Base-by-base conservation (phyloP, 2,329 filamentous ascomycete species). In the Sarocladiaceae sp. region DNA sequence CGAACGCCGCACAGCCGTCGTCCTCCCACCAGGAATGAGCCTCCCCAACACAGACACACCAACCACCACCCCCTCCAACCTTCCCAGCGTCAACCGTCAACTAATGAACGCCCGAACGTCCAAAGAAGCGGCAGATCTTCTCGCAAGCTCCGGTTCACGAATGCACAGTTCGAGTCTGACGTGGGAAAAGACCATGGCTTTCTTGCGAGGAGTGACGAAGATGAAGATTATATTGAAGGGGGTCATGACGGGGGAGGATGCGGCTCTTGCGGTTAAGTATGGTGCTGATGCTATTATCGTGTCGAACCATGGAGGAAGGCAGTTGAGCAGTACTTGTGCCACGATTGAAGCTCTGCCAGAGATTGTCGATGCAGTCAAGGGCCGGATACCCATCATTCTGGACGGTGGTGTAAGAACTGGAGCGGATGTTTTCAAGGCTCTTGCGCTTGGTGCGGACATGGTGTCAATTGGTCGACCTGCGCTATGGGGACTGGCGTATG, bases 361-460 rank as follows among this genome's bases (percentile, higher is more conserved):
- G 50, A 60, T 67, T 40, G 57, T 59, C 44, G 52, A 59, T 26
- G 54, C 60, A 17, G 60, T 54, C 22, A 52, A 56, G 47, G 55
- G 55, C 1, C 51, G 52, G 55, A 53, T 65, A 57, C 39, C 59
- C 55, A 39, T 60, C 56, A 50, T 61, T 57, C 57, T 64, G 7
- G 66, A 71, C 51, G 67, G 68, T 4, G 68, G 68, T 12, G 55
- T 71, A 17, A 60, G 67, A 18, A 66, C 63, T 20, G 68, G 67
- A 4, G 62, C 63, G 12, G 68, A 71, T 50, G 62, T 65, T 7
- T 58, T 69, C 36, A 66, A 68, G 29, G 61, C 68, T 3, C 56
- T 71, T 20, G 63, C 66, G 1, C 61, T 69, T 10, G 66, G 67
- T 2, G 67, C 65, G 7, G 54, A 56, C 25, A 55, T 55, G 25